Conservation (phyloP, 1,284 basidiomycete species). For the Macrocystidia cucumis region DNA sequence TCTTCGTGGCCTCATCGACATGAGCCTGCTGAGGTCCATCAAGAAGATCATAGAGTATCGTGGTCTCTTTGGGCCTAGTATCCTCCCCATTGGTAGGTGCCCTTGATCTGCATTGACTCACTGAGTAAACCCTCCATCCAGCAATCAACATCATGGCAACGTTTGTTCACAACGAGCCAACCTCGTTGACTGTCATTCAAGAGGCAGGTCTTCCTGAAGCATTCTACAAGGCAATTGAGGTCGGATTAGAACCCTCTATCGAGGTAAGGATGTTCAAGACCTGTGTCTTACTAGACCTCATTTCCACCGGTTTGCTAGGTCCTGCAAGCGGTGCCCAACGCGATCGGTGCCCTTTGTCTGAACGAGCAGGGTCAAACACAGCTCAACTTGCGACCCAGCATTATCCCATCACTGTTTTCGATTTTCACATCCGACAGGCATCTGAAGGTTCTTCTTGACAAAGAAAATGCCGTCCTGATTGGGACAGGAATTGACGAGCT, state of each 20-base stretch:
- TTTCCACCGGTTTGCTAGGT: constrained; percentile 47
- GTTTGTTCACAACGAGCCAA: constrained; percentile 98
- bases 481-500: constrained; percentile 93
- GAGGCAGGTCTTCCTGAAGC: constrained; percentile 87
- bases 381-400: constrained; percentile 65
- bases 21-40: constrained; percentile 79
- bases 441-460: constrained; percentile 84
- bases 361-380: constrained; percentile 88
- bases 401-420: constrained; percentile 81
- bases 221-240: constrained; percentile 83
- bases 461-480: constrained; percentile 86
- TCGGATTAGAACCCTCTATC: constrained; percentile 79
- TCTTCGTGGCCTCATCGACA: constrained; percentile 91
- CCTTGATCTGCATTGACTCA: neutral
- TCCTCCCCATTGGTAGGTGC: constrained; percentile 71
- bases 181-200: constrained; percentile 88
- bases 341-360: constrained; percentile 94
- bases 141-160: constrained; percentile 97
- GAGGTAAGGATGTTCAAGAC: constrained; percentile 48
- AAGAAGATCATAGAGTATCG: constrained; percentile 86
- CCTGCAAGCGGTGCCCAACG: constrained; percentile 89
- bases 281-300: constrained; percentile 5
- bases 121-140: constrained; percentile 19
- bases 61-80: constrained; percentile 79
- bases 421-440: constrained; percentile 85